Evolutionary conservation across 768 basidiomycete genomes (phyloP).

Genomic region (Dacryopinax spathularia): DNA sequence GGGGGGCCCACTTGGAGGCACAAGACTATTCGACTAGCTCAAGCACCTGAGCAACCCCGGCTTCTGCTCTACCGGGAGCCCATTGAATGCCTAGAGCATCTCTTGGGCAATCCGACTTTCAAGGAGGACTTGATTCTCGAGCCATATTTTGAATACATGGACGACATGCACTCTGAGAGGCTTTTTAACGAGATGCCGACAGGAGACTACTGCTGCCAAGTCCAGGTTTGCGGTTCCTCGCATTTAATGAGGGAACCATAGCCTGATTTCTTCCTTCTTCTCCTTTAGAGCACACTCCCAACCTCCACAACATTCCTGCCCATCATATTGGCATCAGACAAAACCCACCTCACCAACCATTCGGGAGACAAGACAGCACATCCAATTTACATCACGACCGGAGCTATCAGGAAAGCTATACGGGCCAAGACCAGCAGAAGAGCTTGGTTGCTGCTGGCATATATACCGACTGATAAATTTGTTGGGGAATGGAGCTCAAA

Average conservation of each 20-base stretch:
- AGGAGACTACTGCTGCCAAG: not conserved
- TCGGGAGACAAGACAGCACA: conserved; percentile 24
- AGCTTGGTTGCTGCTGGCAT: not conserved
- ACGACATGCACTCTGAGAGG: not conserved
- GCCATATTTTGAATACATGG: not conserved
- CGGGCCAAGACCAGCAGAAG: conserved; percentile 14
- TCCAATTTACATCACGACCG: conserved; percentile 21
- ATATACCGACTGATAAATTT: not conserved
- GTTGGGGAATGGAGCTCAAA: not conserved
- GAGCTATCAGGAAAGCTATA: conserved; percentile 23
- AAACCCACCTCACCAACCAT: conserved; percentile 24
- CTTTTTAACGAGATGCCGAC: conserved; percentile 1
- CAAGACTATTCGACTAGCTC: not conserved
- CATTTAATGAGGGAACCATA: not conserved
- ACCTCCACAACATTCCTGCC: conserved; percentile 19
- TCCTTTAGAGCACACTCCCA: not conserved
- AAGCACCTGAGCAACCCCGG: conserved; percentile 11
- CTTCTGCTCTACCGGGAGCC: conserved; percentile 22
- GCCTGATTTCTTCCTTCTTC: not conserved
- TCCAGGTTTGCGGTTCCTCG: not conserved
- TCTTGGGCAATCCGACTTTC: conserved; percentile 19
- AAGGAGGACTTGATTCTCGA: conserved; percentile 7
- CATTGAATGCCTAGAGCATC: conserved; percentile 18
- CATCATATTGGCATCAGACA: conserved; percentile 22
- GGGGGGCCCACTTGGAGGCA: not conserved